Percentiles rank a stretch among this genome's conserved stretches.
These are phyloP conservation scores for Blastobotrys petasosporus DNA, from an alignment of 1,139 yeast species.

Conservation along the genomic window DNA sequence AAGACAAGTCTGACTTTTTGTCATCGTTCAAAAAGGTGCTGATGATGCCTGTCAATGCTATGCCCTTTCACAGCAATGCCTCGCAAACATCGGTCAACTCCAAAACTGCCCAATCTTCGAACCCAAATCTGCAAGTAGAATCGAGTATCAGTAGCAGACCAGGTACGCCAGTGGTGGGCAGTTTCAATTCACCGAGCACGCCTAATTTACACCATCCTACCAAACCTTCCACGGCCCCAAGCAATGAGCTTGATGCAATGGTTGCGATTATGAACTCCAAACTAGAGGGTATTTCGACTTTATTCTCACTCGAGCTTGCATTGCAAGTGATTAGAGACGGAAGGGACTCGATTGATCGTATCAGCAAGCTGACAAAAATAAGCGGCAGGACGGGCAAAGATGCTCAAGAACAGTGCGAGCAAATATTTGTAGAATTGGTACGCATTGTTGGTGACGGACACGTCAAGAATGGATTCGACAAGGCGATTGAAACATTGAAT, in stretches of 20 bases:
- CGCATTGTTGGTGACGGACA: constrained; percentile 65
- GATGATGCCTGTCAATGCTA: constrained; percentile 34
- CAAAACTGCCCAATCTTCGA: constrained; percentile 11
- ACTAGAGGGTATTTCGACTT: constrained; percentile 36
- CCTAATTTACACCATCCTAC: background rate
- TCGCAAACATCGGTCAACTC: constrained; percentile 7
- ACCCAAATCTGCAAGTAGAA: background rate
- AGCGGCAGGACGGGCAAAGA: constrained; percentile 31
- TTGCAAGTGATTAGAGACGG: constrained; percentile 36
- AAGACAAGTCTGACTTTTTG: constrained; percentile 45
- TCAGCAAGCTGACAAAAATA: constrained; percentile 29
- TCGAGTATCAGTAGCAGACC: background rate
- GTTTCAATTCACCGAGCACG: constrained; percentile 4
- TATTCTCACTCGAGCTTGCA: constrained; percentile 41
- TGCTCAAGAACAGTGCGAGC: constrained; percentile 40
- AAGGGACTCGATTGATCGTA: constrained; percentile 35
- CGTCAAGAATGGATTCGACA: constrained; percentile 72
- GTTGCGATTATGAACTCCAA: constrained; percentile 40
- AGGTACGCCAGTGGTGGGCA: background rate
- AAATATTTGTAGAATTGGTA: constrained; percentile 61
- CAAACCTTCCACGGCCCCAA: constrained; percentile 25
- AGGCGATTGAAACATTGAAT: constrained; percentile 64
- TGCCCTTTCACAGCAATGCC: constrained; percentile 13
- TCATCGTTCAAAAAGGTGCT: constrained; percentile 48
- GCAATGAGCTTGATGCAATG: constrained; percentile 42